A percentile compares a stretch with the other conserved stretches of the same genome.
Evolutionary conservation across 495 filamentous ascomycete species (phyloP).

Genomic region (Daldinia bambusicola): DNA sequence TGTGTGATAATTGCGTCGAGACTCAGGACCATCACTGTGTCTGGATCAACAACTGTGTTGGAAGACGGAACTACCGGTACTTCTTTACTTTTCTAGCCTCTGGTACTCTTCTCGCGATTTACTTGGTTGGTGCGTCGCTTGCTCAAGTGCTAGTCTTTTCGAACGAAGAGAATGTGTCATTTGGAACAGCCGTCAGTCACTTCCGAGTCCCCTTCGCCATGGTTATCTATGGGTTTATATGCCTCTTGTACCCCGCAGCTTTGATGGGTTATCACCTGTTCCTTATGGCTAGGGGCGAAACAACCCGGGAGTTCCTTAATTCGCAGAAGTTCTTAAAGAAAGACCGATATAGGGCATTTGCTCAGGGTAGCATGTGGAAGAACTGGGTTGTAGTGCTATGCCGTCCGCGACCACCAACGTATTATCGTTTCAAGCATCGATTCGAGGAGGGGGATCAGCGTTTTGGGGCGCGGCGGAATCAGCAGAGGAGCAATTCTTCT

Average conservation of each 20-base stretch:
- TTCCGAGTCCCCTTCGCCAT: constrained; percentile 88
- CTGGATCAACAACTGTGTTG: constrained; percentile 99
- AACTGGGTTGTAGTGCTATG: constrained; percentile 87
- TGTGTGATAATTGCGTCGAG: constrained; percentile 97
- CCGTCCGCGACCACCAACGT: constrained; percentile 86
- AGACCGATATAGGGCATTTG: constrained; percentile 91
- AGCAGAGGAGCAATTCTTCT: constrained; percentile 21
- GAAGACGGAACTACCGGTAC: constrained; percentile 96
- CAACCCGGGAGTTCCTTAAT: constrained; percentile 94
- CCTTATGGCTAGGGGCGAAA: constrained; percentile 88
- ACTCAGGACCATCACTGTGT: constrained; percentile 99
- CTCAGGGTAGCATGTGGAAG: constrained; percentile 75
- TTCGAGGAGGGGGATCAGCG: constrained; percentile 88
- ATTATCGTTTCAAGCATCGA: constrained; percentile 82
- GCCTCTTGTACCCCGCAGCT: constrained; percentile 82
- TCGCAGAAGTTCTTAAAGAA: constrained; percentile 92
- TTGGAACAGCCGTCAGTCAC: constrained; percentile 70
- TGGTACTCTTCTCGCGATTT: constrained; percentile 78
- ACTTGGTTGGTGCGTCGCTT: constrained; percentile 77
- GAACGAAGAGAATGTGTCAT: constrained; percentile 67
- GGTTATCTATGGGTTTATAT: constrained; percentile 82
- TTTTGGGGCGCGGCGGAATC: constrained; percentile 60
- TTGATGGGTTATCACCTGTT: constrained; percentile 90
- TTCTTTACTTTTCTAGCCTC: constrained; percentile 90
- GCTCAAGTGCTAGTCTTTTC: constrained; percentile 82